These are phyloP conservation scores for Lumnitzera racemosa DNA, from an alignment of 345 rosid species.

Conservation along the genomic window DNA sequence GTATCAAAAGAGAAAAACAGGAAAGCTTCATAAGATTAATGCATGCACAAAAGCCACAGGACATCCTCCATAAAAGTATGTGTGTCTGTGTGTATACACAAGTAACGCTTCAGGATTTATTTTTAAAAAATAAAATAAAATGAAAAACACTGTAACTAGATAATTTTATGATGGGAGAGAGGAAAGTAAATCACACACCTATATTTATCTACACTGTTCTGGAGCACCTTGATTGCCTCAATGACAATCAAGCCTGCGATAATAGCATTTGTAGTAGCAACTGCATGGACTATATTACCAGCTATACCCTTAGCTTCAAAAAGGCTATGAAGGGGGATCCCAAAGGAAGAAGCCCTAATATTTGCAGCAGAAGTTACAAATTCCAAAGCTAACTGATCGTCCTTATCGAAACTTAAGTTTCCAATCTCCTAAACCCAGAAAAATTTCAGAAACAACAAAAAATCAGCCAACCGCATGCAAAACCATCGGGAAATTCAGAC, in stretches of 20 bases:
- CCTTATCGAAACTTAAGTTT: conserved; percentile 88
- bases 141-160: too few species aligned
- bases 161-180: conserved; percentile 3
- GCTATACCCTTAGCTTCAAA: conserved; percentile 99
- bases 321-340: conserved; percentile 89
- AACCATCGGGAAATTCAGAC: too few species aligned
- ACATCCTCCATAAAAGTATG: too few species aligned
- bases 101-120: too few species aligned
- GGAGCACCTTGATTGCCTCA: conserved; percentile 93
- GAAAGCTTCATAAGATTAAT: too few species aligned
- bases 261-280: conserved; percentile 96
- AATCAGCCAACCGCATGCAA: background rate
- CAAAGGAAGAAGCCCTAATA: conserved; percentile 90
- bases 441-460: background rate
- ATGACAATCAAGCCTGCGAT: conserved; percentile 94
- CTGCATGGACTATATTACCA: conserved; percentile 96
- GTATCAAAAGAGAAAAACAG: too few species aligned
- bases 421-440: conserved; percentile 66
- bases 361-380: conserved; percentile 99
- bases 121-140: too few species aligned
- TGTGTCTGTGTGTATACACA: too few species aligned
- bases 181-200: conserved; percentile 42
- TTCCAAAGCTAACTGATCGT: conserved; percentile 97
- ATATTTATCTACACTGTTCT: conserved; percentile 50
- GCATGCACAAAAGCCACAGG: too few species aligned